These are phyloP conservation scores for Pseudogymnoascus verrucosus DNA, from an alignment of 2,329 filamentous ascomycete species.

Conservation along the genomic window DNA sequence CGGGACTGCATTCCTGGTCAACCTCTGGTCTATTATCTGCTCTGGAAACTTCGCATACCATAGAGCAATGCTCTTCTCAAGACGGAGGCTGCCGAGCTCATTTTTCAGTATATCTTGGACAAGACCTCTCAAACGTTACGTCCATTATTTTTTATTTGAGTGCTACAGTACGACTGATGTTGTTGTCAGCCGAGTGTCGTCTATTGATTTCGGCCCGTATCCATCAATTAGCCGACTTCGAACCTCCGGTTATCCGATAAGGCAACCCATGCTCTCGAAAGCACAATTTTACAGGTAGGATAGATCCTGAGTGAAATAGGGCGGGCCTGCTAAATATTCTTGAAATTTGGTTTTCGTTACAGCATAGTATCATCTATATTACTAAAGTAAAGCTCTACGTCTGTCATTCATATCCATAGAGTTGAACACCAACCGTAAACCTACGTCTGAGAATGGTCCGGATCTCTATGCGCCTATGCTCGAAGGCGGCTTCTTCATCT, in stretches of 20 bases:
- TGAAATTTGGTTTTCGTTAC: neutral
- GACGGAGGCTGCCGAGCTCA: neutral
- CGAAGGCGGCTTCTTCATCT: neutral
- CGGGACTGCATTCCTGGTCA: constrained; percentile 53
- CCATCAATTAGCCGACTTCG: neutral
- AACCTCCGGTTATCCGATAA: neutral
- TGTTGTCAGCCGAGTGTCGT: neutral
- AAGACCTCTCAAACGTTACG: neutral
- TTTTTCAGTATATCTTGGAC: neutral
- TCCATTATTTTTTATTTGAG: neutral
- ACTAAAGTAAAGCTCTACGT: neutral
- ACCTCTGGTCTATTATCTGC: neutral
- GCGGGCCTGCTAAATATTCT: neutral
- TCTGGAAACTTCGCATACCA: neutral
- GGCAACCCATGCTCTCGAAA: neutral
- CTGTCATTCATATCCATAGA: neutral
- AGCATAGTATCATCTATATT: neutral
- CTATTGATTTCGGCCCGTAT: neutral
- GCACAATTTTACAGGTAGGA: neutral
- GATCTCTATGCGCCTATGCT: neutral
- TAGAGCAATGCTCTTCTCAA: neutral
- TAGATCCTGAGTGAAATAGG: neutral
- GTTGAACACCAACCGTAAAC: too few species aligned
- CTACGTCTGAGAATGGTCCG: neutral
- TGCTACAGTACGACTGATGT: neutral